Evolutionary conservation across 2,329 filamentous ascomycete genomes (phyloP).

Genomic region (Albophoma yamanashiensis): DNA sequence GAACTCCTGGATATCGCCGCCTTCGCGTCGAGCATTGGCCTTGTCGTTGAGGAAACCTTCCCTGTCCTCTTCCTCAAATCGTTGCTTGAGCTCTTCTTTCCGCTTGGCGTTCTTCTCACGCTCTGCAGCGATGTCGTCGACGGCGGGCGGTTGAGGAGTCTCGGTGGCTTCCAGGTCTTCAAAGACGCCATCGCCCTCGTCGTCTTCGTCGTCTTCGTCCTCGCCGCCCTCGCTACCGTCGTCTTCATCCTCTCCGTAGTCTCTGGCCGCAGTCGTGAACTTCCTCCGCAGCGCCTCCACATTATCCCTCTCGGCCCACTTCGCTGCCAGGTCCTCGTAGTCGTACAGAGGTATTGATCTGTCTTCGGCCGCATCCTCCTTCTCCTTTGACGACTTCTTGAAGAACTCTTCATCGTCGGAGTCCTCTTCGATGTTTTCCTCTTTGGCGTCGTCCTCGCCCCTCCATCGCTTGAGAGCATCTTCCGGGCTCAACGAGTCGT

Average conservation of each 20-base stretch:
- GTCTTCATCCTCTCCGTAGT: slow-evolving; percentile 26
- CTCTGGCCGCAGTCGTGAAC: slow-evolving; percentile 57
- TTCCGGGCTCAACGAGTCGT: slow-evolving; percentile 62
- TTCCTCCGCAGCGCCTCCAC: slow-evolving; percentile 63
- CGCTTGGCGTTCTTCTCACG: slow-evolving; percentile 80
- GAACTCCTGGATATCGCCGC: slow-evolving; percentile 64
- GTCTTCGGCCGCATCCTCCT: slow-evolving; percentile 68
- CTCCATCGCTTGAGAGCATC: slow-evolving; percentile 75
- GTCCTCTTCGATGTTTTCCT: slow-evolving; percentile 48
- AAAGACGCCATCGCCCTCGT: slow-evolving; percentile 71
- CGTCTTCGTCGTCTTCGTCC: slow-evolving; percentile 43
- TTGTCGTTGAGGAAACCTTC: slow-evolving; percentile 92
- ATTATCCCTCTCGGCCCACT: slow-evolving; percentile 74
- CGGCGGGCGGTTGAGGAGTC: slow-evolving; percentile 28
- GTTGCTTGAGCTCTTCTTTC: slow-evolving; percentile 88
- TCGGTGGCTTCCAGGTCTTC: slow-evolving; percentile 60
- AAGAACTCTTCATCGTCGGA: slow-evolving; percentile 54
- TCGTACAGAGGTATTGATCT: slow-evolving; percentile 69
- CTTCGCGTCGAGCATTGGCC: slow-evolving; percentile 60
- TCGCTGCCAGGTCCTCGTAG: slow-evolving; percentile 69
- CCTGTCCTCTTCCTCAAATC: slow-evolving; percentile 96
- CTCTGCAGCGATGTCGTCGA: slow-evolving; percentile 66
- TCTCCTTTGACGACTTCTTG: slow-evolving; percentile 50
- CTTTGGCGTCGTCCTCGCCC: slow-evolving; percentile 47
- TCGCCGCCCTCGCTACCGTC: slow-evolving; percentile 43